A percentile compares a stretch with the other conserved stretches of the same genome.
Conservation (phyloP, 305 asterid species). For the Solanum hybrid region DNA sequence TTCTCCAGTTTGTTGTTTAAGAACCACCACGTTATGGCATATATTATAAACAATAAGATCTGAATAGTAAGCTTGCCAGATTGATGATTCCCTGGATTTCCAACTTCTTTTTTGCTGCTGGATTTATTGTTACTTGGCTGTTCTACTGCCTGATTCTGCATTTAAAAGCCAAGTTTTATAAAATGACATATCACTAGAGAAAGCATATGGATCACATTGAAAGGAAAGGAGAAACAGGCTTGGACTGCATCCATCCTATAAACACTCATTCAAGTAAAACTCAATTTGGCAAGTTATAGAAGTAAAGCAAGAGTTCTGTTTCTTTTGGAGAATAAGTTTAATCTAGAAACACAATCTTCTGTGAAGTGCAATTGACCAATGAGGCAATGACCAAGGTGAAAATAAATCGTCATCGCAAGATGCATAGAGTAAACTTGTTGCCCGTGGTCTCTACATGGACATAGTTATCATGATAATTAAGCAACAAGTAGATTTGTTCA, state of each 20-base stretch:
- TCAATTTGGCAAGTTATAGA: neutral
- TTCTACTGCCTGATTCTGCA: slow-evolving; percentile 47
- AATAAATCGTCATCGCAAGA: neutral
- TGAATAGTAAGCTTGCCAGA: slow-evolving; percentile 27
- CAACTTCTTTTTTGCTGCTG: slow-evolving; percentile 32
- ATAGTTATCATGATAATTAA: neutral
- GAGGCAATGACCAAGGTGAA: neutral
- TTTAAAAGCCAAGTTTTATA: neutral
- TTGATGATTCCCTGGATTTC: slow-evolving; percentile 36
- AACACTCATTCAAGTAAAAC: neutral
- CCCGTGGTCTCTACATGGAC: neutral
- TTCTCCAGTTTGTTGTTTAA: neutral
- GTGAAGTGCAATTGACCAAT: neutral
- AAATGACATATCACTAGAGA: neutral
- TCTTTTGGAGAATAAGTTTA: neutral
- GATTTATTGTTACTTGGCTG: slow-evolving; percentile 30
- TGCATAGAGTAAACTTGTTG: neutral
- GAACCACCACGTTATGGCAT: neutral
- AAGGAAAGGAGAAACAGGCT: neutral
- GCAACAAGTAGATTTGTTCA: neutral
- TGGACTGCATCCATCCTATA: neutral
- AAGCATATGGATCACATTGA: neutral
- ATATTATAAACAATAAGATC: neutral
- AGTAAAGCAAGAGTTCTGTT: neutral
- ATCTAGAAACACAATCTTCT: neutral